These are phyloP conservation scores for Mucor lusitanicus DNA, from an alignment of 371 early-diverging fungal genomes.

Conservation along the genomic window DNA sequence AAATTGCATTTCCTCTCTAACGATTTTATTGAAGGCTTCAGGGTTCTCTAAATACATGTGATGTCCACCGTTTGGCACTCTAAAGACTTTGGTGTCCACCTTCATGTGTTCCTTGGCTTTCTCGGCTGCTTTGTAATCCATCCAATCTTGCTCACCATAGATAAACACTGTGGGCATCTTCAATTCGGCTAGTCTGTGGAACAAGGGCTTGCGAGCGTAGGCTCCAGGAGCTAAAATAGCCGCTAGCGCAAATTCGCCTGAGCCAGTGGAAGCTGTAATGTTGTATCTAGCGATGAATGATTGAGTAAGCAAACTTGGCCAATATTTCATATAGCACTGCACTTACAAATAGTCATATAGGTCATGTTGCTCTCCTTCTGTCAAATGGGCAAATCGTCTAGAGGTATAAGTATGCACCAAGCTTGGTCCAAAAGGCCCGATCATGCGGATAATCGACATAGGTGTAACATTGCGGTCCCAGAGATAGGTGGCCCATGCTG, in stretches of 20 bases:
- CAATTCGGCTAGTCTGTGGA: slow-evolving; percentile 63
- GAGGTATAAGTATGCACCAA: slow-evolving; percentile 72
- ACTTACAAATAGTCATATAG: slow-evolving; percentile 63
- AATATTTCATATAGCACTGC: background rate
- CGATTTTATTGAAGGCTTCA: slow-evolving; percentile 63
- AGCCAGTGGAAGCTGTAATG: slow-evolving; percentile 75
- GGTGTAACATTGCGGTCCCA: slow-evolving; percentile 84
- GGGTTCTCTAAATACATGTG: slow-evolving; percentile 91
- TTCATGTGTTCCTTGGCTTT: slow-evolving; percentile 58
- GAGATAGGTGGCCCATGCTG: slow-evolving; percentile 57
- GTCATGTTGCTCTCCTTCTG: slow-evolving; percentile 59
- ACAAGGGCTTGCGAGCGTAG: slow-evolving; percentile 80
- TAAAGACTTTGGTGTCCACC: slow-evolving; percentile 52
- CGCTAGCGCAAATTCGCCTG: slow-evolving; percentile 80
- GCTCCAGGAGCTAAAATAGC: slow-evolving; percentile 80
- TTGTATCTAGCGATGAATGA: slow-evolving; percentile 58
- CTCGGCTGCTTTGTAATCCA: slow-evolving; percentile 83
- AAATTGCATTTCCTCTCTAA: slow-evolving; percentile 32
- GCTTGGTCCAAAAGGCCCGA: slow-evolving; percentile 80
- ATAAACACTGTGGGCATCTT: slow-evolving; percentile 81
- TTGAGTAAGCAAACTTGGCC: no score
- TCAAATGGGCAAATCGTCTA: slow-evolving; percentile 68
- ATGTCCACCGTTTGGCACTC: slow-evolving; percentile 72
- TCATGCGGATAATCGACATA: slow-evolving; percentile 75
- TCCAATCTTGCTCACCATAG: slow-evolving; percentile 88